A percentile compares a stretch with the other conserved stretches of the same genome.
Evolutionary conservation across 176 grass and related monocot species (phyloP).

Genomic region (Raddia guianensis): DNA sequence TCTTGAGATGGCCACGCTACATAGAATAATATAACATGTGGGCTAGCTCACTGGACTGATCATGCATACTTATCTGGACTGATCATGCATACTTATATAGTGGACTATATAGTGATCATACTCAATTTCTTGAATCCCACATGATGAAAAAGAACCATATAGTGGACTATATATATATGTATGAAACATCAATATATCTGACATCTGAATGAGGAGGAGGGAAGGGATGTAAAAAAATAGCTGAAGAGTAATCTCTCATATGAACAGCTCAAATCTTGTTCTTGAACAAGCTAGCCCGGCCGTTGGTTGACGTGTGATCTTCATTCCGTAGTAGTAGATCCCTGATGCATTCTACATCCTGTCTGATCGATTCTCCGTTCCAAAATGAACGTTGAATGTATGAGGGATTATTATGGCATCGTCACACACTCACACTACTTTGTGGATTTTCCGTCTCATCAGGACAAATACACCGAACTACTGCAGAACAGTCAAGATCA

Average conservation of each 20-base stretch:
- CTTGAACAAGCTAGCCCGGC: background rate
- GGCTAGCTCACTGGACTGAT: background rate
- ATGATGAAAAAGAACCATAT: conserved; percentile 9
- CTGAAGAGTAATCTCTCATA: conserved; percentile 20
- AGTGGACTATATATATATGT: conserved; percentile 26
- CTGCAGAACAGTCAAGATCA: background rate
- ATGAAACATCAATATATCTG: conserved; percentile 26
- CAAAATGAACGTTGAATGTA: background rate
- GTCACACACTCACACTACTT: background rate
- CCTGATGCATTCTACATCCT: background rate
- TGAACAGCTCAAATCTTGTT: conserved; percentile 35
- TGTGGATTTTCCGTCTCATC: background rate
- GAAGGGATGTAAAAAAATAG: background rate
- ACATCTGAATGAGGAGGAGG: conserved; percentile 11
- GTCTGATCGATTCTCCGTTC: conserved; percentile 17
- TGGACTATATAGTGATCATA: background rate
- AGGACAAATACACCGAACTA: background rate
- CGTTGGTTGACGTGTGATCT: conserved; percentile 14
- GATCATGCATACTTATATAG: background rate
- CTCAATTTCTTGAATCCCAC: background rate
- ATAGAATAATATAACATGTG: background rate
- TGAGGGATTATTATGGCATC: conserved; percentile 18
- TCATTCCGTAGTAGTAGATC: background rate
- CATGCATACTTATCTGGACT: background rate
- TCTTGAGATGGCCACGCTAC: conserved; percentile 34